A percentile compares a stretch with the other conserved stretches of the same genome.
phyloP scores from a whole-genome alignment of 306 rosid genomes.

The Fagus crenata region DNA sequence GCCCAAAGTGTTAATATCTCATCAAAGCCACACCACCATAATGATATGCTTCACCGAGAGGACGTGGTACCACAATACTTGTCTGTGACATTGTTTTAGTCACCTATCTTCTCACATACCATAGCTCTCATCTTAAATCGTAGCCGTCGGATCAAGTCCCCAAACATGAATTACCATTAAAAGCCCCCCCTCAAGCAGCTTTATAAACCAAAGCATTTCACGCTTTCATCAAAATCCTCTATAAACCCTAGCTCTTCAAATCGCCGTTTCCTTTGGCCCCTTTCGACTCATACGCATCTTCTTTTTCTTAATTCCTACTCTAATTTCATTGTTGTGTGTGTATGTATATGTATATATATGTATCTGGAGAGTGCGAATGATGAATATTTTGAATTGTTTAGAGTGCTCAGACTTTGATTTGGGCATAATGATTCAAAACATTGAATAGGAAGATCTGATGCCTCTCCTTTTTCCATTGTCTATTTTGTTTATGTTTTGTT shows the following conservation, averaged over 20 bases:
- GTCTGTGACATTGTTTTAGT: not conserved
- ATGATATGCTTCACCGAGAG: not conserved
- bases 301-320: too few species aligned
- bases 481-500: not conserved
- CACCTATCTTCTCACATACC: not conserved
- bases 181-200: not conserved
- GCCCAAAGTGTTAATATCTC: not conserved
- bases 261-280: not conserved
- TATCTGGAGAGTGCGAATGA: constrained; percentile 29
- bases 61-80: not conserved
- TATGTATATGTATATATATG: not conserved
- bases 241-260: not conserved
- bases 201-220: constrained; percentile 10
- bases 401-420: constrained; percentile 25
- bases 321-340: not conserved
- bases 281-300: not conserved
- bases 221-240: not conserved
- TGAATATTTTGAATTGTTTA: constrained; percentile 36
- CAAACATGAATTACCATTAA: not conserved
- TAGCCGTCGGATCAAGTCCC: constrained; percentile 26
- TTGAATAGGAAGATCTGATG: constrained; percentile 66
- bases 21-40: not conserved
- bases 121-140: not conserved
- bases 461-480: not conserved
- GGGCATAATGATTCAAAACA: constrained; percentile 36